Base-by-base conservation (phyloP, 2,329 filamentous ascomycete species). In the Diaporthe sp. region DNA sequence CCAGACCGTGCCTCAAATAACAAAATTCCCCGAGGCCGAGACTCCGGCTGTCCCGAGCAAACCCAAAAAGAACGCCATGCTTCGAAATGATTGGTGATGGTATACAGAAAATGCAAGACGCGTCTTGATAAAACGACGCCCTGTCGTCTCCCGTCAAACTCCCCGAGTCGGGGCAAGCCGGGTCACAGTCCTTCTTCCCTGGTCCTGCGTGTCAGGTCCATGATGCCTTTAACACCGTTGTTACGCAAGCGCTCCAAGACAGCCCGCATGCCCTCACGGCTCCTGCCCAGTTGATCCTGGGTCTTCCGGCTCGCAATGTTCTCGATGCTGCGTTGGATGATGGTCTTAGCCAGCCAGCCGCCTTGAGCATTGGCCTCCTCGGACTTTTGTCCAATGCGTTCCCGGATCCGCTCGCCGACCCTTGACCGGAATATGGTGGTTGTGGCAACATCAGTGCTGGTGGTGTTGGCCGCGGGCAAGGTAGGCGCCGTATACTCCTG, bases 181-280 rank as follows among this genome's bases (percentile, higher is more conserved):
- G 39, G 22, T 59, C 34, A 59, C 17, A 49, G 49, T 34, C 72
- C 80, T 61, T 77, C 78, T 62, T 86, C 85, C 74, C 83, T 83
- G 49, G 86, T 83, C 72, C 83, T 82, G 73, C 89, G 86, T 78
- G 89, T 84, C 68, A 89, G 86, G 81, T 92, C 90, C 46, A 92
- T 82, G 42, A 92, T 89, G 53, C 89, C 88, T 73, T 91, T 88
- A 74, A 91, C 87, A 42, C 89, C 89, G 55, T 87, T 90, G 82
- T 90, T 89, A 65, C 90, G 87, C 71, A 92, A 85, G 65, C 94
- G 88, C 83, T 95, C 93, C 31, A 97, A 87, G 12, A 97, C 94
- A 51, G 96, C 91, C 74, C 91, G 92, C 94, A 97, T 96, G 67
- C 94, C 94, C 82, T 96, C 93, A 68, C 93, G 92, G 79, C 94